Evolutionary conservation across 495 filamentous ascomycete species (phyloP), one percentile per base, ranked within the genome.

Genomic region (Cercophora samala): DNA sequence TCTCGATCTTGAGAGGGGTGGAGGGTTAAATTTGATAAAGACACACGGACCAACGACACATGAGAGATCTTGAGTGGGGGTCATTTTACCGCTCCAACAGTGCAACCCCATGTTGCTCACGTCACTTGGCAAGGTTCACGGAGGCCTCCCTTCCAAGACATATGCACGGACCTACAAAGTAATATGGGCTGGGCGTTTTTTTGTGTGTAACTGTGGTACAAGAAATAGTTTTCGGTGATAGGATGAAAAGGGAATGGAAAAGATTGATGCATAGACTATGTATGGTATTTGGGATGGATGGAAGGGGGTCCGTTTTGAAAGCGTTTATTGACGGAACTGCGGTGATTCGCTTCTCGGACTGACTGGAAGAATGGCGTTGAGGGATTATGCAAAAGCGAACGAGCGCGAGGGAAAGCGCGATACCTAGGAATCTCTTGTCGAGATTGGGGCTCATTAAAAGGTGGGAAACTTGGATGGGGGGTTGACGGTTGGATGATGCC

Each of bases 151-250:
- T n/a, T n/a, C n/a, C n/a, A n/a, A n/a, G n/a, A n/a, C n/a, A n/a
- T 17, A 13, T 13, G 37, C 37, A 46, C 37, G 37, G 37, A 9
- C 11, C 37, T n/a, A n/a, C n/a, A n/a, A n/a, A 46, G 37, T 11
- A 3, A 9, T 3, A 32, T 46, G 37, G 37, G 13, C 37, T 46
- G 37, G 6, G 37, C 37, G 0, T n/a, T n/a, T 46, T 46, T 46
- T 17, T 8, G 37, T 46, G 37, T 46, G 29, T 32, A 32, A 32
- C 29, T 8, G 29, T 32, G 29, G 8, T 32, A 32, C 29, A 8
- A 32, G 3, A 32, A 3, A 32, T 32, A 32, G 6, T 29, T 25
- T 70, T 60, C 65, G 37, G 37, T 42, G n/a, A n/a, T 5, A 62
- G 22, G 37, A 25, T 26, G 22, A 3, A 5, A 42, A 53, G 4